A percentile compares a stretch with the other conserved stretches of the same genome.
These are phyloP conservation scores for Arthrobotrys megalospora DNA, from an alignment of 2,329 filamentous ascomycete species.

Conservation along the genomic window DNA sequence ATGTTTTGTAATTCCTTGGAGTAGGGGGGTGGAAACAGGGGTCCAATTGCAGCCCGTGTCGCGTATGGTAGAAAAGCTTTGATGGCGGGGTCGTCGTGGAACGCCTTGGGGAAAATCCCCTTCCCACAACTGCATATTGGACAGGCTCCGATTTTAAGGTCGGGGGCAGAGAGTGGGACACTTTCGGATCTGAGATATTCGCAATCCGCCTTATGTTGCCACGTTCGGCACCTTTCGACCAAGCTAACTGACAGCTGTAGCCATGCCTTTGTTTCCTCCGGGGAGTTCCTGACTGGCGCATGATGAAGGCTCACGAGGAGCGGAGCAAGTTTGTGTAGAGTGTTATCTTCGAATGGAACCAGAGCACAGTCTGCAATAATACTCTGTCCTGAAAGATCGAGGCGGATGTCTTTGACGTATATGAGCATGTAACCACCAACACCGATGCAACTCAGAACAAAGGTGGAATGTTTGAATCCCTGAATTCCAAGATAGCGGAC, in stretches of 20 bases:
- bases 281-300: conserved; percentile 71
- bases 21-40: conserved; percentile 18
- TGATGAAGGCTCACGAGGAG: conserved; percentile 73
- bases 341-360: conserved; percentile 76
- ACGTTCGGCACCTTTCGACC: conserved; percentile 39
- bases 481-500: conserved; percentile 60
- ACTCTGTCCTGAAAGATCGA: conserved; percentile 73
- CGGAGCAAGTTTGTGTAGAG: conserved; percentile 70
- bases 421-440: conserved; percentile 65
- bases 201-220: conserved; percentile 25
- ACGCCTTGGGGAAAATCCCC: conserved; percentile 34
- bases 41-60: conserved; percentile 28
- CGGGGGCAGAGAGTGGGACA: conserved; percentile 19
- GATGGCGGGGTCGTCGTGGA: not conserved
- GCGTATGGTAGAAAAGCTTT: conserved; percentile 8
- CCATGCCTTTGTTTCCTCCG: conserved; percentile 67
- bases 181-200: conserved; percentile 11
- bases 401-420: conserved; percentile 72
- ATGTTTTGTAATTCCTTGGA: not conserved
- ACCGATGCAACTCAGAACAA: conserved; percentile 53
- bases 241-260: conserved; percentile 8
- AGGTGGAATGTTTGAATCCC: conserved; percentile 51
- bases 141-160: not conserved
- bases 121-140: conserved; percentile 42
- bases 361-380: conserved; percentile 75